Percentiles rank a stretch among this genome's conserved stretches.
phyloP scores from a whole-genome alignment of 2,329 filamentous ascomycete genomes.

The Aspergillus sp. region DNA sequence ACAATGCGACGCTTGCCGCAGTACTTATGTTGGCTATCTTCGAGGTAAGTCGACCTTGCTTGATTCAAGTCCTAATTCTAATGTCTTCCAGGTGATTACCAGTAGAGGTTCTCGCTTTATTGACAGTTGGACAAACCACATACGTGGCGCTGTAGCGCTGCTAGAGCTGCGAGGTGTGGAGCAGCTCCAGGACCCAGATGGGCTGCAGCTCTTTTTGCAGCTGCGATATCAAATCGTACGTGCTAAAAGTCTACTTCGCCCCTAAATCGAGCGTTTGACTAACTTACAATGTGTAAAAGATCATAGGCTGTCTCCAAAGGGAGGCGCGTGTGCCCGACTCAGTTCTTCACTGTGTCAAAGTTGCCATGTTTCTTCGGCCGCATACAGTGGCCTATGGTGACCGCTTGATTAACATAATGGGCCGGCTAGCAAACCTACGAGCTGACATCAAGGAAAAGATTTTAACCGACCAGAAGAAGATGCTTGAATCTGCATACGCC shows the following conservation, averaged over 20 bases:
- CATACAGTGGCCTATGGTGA: constrained; percentile 31
- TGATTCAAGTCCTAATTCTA: constrained; percentile 2
- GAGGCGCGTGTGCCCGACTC: constrained; percentile 33
- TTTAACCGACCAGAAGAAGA: constrained; percentile 29
- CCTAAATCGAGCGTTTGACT: background rate
- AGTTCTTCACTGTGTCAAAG: constrained; percentile 34
- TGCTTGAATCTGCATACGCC: constrained; percentile 34
- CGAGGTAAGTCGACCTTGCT: constrained; percentile 51
- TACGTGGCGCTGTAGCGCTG: constrained; percentile 62
- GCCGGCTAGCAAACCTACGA: constrained; percentile 35
- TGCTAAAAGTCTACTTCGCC: background rate
- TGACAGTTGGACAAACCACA: constrained; percentile 58
- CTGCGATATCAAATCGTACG: constrained; percentile 60
- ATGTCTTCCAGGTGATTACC: constrained; percentile 36
- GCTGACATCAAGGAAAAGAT: constrained; percentile 33
- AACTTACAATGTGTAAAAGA: constrained; percentile 25
- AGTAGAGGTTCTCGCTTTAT: constrained; percentile 50
- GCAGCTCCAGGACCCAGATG: constrained; percentile 46
- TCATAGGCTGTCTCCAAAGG: constrained; percentile 40
- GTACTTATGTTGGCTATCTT: constrained; percentile 64
- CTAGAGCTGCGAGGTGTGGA: constrained; percentile 48
- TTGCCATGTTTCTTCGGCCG: constrained; percentile 33
- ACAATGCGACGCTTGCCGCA: constrained; percentile 52
- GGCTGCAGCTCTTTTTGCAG: constrained; percentile 57
- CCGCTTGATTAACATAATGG: constrained; percentile 31